These are phyloP conservation scores for Aleurites moluccanus DNA, from an alignment of 441 rosid genomes.

Conservation along the genomic window DNA sequence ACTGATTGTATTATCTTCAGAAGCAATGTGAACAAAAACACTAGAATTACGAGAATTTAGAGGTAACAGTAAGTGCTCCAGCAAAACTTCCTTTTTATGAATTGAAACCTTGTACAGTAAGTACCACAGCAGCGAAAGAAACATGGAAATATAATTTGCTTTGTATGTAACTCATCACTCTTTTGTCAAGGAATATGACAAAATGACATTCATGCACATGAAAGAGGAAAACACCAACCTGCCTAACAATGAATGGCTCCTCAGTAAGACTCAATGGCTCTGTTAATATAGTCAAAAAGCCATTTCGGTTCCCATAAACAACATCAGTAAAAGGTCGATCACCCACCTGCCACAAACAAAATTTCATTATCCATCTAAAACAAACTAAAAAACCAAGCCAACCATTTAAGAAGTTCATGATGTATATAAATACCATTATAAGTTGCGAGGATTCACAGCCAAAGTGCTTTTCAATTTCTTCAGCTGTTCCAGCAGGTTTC, in stretches of 20 bases:
- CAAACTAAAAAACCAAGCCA: slow-evolving; percentile 8
- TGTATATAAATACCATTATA: slow-evolving; percentile 59
- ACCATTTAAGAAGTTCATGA: slow-evolving; percentile 22
- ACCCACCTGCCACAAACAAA: slow-evolving; percentile 67
- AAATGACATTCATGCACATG: background rate
- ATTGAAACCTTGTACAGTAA: background rate
- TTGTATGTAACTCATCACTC: background rate
- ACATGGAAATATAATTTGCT: background rate
- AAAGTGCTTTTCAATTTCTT: slow-evolving; percentile 95
- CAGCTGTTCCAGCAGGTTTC: slow-evolving; percentile 95
- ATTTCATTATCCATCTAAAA: slow-evolving; percentile 18
- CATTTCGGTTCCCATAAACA: slow-evolving; percentile 85
- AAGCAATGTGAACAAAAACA: background rate
- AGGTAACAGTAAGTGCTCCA: background rate
- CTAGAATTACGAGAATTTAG: background rate
- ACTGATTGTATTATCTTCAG: background rate
- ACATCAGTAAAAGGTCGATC: slow-evolving; percentile 95
- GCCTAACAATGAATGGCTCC: slow-evolving; percentile 94
- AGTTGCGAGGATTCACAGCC: slow-evolving; percentile 78
- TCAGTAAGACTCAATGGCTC: slow-evolving; percentile 74
- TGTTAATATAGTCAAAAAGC: slow-evolving; percentile 74
- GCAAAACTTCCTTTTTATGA: background rate
- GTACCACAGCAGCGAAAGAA: background rate
- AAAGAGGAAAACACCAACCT: slow-evolving; percentile 50
- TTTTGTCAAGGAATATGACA: background rate